A percentile compares a stretch with the other conserved stretches of the same genome.
phyloP scores from a whole-genome alignment of 768 basidiomycete genomes.

The Exidia glandulosa region DNA sequence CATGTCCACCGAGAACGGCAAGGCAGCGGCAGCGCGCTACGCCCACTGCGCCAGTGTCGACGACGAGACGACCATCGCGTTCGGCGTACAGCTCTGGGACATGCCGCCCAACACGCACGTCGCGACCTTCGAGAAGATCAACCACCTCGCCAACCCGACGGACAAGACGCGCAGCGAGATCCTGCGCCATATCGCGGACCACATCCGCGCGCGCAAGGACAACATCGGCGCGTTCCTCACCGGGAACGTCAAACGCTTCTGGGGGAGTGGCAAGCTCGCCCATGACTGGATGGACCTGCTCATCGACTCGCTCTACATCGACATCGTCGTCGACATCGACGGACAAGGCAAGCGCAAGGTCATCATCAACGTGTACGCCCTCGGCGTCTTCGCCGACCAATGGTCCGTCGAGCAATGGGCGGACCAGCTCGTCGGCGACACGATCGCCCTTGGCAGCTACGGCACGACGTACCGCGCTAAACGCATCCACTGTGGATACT shows the following conservation, averaged over 20 bases:
- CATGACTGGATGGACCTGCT: background rate
- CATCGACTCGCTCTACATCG: background rate
- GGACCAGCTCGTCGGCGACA: background rate
- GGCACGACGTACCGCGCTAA: background rate
- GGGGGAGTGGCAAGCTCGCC: background rate
- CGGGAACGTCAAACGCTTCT: background rate
- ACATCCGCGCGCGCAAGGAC: background rate
- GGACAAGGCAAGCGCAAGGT: background rate
- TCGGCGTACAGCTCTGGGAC: background rate
- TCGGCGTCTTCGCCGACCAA: background rate
- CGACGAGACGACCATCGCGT: background rate
- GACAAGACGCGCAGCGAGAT: background rate
- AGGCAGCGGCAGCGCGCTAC: background rate
- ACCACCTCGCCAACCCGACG: background rate
- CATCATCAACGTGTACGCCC: background rate
- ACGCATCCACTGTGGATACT: background rate
- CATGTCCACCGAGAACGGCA: background rate
- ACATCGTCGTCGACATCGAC: background rate
- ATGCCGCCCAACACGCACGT: background rate
- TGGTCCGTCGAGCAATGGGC: background rate
- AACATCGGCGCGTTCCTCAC: background rate
- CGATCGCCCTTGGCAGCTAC: background rate
- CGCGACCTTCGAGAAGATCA: background rate
- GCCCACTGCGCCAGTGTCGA: background rate
- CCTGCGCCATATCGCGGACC: background rate